Base-by-base conservation (phyloP, 768 basidiomycete genomes). In the Hortiboletus campestris region DNA sequence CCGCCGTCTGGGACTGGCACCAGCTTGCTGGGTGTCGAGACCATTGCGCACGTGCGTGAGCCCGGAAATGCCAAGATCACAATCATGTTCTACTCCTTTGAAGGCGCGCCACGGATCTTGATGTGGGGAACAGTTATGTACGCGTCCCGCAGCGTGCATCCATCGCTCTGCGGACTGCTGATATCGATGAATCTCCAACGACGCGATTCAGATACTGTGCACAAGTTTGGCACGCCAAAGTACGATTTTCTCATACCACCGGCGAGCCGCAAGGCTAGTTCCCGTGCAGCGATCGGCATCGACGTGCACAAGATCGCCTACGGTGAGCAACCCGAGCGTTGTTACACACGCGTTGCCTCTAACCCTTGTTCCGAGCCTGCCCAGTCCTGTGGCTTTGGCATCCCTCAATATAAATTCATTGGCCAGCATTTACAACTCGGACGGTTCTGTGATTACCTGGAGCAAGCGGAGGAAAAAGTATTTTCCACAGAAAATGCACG, bases 351-450 rank as follows among this genome's bases (percentile, higher is more conserved):
- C 14, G 3, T 46, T 31, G 17, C 39, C 12, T 32, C 25, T 51
- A 10, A 63, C 9, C 3, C 13, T 35, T 13, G 2, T 8, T 36
- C 36, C 11, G 3, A 51, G 16, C 20, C 25, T 13, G 20, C 19
- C 25, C 56, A 88, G 86, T 85, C 85, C 2, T 88, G 85, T 59
- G 85, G 87, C 20, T 88, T 78, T 59, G 78, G 79, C 0, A 79
- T 87, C 25, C 86, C 87, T 3, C 78, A 78, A 61, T 87, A 81
- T 65, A 72, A 76, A 40, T 88, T 81, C 70, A 68, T 80, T 39
- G 71, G 75, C 5, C 81, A 85, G 53, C 84, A 86, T 25, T 78
- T 75, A 2, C 75, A 75, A 10, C 79, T 85, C 17, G 72, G 79
- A 40, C 74, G 78, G 29, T 80, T 69, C 67, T 76, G 75, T 31